A percentile compares a stretch with the other conserved stretches of the same genome.
Conservation (phyloP, 805 yeast genomes). For the Sporopachydermia quercuum region DNA sequence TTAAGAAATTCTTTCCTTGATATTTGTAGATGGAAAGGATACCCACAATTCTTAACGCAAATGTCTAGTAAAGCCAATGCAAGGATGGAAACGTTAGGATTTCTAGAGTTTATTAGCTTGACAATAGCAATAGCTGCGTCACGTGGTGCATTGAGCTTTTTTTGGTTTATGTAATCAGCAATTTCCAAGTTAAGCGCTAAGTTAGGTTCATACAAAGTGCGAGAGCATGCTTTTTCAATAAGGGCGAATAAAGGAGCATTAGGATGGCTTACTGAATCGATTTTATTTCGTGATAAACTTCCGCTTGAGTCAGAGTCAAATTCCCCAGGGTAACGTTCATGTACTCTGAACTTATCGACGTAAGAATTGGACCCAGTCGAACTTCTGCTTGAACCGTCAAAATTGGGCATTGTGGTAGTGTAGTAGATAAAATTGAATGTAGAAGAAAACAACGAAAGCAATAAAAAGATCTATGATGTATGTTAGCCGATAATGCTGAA, state of each 20-base stretch:
- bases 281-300: too few species aligned
- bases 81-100: conserved; percentile 69
- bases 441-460: too few species aligned
- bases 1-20: conserved; percentile 90
- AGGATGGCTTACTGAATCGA: too few species aligned
- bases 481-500: too few species aligned
- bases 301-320: too few species aligned
- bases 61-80: conserved; percentile 79
- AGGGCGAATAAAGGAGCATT: conserved; percentile 5
- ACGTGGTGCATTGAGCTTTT: conserved; percentile 80
- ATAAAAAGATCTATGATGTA: too few species aligned
- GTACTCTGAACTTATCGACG: conserved; percentile 13
- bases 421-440: too few species aligned
- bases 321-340: conserved; percentile 15
- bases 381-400: background rate
- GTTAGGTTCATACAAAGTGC: conserved; percentile 74
- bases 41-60: conserved; percentile 93
- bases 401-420: conserved; percentile 1
- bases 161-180: conserved; percentile 84
- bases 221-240: conserved; percentile 75
- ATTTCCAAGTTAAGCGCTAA: conserved; percentile 79
- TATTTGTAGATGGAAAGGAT: conserved; percentile 89
- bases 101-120: conserved; percentile 65
- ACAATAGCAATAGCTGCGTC: conserved; percentile 86
- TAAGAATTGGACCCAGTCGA: background rate